Conservation (phyloP, 2,329 filamentous ascomycete genomes). For the Aspergillus sp. region DNA sequence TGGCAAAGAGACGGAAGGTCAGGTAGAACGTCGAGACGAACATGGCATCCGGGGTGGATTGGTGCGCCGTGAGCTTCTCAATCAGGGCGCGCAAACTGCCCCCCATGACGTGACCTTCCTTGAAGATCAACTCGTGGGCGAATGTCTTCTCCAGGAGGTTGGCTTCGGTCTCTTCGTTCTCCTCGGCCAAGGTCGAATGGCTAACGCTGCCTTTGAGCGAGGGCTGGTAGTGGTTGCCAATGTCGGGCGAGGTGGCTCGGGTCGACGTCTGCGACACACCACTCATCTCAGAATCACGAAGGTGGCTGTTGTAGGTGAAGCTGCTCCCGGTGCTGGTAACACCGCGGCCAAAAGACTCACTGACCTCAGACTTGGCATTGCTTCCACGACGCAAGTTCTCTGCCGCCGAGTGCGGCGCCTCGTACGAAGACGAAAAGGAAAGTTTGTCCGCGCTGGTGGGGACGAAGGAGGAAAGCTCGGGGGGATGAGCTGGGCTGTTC, state of each 20-base stretch:
- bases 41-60: constrained; percentile 81
- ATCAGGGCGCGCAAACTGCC: constrained; percentile 83
- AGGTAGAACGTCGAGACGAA: constrained; percentile 95
- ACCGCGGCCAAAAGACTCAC: constrained; percentile 50
- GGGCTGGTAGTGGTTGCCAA: constrained; percentile 47
- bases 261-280: constrained; percentile 75
- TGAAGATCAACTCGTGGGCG: constrained; percentile 87
- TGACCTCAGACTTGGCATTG: constrained; percentile 23
- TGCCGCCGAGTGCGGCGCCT: constrained; percentile 12
- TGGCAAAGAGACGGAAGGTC: constrained; percentile 88
- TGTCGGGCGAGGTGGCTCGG: constrained; percentile 77
- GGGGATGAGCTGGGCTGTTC: constrained; percentile 21
- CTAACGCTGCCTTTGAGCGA: constrained; percentile 63
- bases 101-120: constrained; percentile 88
- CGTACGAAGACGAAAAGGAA: constrained; percentile 22
- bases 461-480: constrained; percentile 21
- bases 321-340: constrained; percentile 69
- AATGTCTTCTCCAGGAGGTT: constrained; percentile 86
- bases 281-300: constrained; percentile 71
- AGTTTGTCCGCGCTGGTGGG: constrained; percentile 20
- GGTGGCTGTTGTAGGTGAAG: constrained; percentile 61
- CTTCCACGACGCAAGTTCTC: constrained; percentile 29
- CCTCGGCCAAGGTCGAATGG: constrained; percentile 59
- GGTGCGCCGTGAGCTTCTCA: constrained; percentile 88
- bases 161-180: constrained; percentile 69